Base-by-base conservation (phyloP, 2,329 filamentous ascomycete genomes). In the Penicillium hordei region DNA sequence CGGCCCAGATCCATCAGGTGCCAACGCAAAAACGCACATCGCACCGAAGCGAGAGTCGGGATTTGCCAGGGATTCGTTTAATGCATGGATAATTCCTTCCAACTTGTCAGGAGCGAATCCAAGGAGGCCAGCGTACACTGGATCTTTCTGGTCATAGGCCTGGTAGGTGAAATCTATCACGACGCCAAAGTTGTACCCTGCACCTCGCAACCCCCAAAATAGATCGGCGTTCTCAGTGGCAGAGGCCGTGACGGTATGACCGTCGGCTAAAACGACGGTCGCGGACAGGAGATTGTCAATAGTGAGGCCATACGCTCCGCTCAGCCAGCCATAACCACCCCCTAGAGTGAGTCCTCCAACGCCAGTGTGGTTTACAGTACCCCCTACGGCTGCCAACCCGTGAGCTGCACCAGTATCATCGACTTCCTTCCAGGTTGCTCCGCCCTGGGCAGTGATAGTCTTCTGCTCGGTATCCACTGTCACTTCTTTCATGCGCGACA, bases 291-390 rank as follows among this genome's bases (percentile, higher is more conserved):
- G 72, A 58, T 79, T 78, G 68, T 83, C 82, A 49, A 83, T 80
- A 0, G 76, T 76, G 7, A 87, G 74, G 0, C 86, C 86, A 52
- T 84, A 74, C 33, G 75, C 72, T 0, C 82, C 81, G 27, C 77
- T 81, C 17, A 88, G 72, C 70, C 81, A 80, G 1, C 86, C 84
- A 64, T 83, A 85, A 1, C 85, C 85, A 25, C 84, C 85, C 0
- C 83, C 83, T 1, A 86, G 68, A 0, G 81, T 79, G 15, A 87
- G 72, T 0, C 83, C 86, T 2, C 83, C 85, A 6, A 88, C 81
- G 6, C 86, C 85, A 1, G 84, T 87, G 61, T 87, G 82, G 42
- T 83, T 83, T 10, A 87, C 83, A 0, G 85, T 86, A 3, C 86
- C 86, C 9, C 84, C 85, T 0, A 86, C 82, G 1, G 83, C 83